Percentiles rank a stretch among this genome's conserved stretches.
Conservation (phyloP, 1,284 basidiomycete species). For the Trametes hirsuta region DNA sequence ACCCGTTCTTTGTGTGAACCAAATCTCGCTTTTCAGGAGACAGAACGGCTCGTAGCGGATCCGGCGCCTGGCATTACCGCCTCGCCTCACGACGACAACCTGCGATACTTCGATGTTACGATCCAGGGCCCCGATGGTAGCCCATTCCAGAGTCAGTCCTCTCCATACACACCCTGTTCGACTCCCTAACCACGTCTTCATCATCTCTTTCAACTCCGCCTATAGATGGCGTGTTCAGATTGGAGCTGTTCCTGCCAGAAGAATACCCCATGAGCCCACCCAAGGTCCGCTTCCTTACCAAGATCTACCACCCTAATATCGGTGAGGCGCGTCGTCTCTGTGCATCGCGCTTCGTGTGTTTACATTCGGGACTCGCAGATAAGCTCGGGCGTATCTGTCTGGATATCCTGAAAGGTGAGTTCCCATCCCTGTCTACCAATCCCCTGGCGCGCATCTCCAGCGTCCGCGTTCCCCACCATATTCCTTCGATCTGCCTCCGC, state of each 20-base stretch:
- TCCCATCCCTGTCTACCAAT: conserved; percentile 1
- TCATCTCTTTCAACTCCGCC: neutral
- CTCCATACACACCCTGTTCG: neutral
- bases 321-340: conserved; percentile 53
- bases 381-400: conserved; percentile 98
- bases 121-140: conserved; percentile 94
- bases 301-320: conserved; percentile 99
- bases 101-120: conserved; percentile 98
- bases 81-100: conserved; percentile 94
- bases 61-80: conserved; percentile 96
- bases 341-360: neutral
- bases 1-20: neutral
- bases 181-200: neutral
- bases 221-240: conserved; percentile 88
- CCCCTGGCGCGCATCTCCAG: neutral
- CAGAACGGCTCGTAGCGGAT: conserved; percentile 93
- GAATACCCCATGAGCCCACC: conserved; percentile 99
- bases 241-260: conserved; percentile 97
- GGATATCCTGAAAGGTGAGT: conserved; percentile 92
- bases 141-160: conserved; percentile 86
- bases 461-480: neutral
- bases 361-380: conserved; percentile 53
- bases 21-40: conserved; percentile 68
- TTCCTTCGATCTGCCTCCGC: neutral
- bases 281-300: conserved; percentile 97